Percentiles rank a stretch among this genome's conserved stretches.
Conservation (phyloP, 140 eudicot genomes). For the Stevia rebaudiana region DNA sequence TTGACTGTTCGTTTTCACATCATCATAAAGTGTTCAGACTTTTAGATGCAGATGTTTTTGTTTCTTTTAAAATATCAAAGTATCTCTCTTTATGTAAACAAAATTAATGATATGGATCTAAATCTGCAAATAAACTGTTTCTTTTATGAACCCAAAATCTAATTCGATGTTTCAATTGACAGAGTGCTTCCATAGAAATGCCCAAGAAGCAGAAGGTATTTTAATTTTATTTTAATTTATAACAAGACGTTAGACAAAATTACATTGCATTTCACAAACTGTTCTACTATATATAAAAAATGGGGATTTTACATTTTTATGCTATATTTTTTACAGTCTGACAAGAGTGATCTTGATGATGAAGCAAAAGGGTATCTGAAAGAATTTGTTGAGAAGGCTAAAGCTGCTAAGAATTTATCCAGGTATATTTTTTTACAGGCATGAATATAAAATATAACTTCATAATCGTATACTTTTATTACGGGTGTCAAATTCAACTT, state of each 20-base stretch:
- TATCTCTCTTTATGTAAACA: background rate
- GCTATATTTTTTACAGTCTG: slow-evolving; percentile 5
- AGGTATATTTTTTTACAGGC: slow-evolving; percentile 16
- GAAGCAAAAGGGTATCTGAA: background rate
- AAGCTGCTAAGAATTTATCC: slow-evolving; percentile 4
- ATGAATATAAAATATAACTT: background rate
- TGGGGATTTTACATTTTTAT: background rate
- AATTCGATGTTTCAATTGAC: background rate
- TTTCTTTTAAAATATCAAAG: background rate
- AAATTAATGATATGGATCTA: background rate
- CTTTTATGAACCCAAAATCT: background rate
- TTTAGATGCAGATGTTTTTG: background rate
- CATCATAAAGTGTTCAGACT: background rate
- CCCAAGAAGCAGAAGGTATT: background rate
- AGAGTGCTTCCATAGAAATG: background rate
- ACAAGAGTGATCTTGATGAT: background rate
- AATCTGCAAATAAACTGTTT: background rate
- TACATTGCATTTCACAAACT: background rate
- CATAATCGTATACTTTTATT: background rate
- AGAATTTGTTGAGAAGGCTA: slow-evolving; percentile 12
- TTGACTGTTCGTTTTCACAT: background rate
- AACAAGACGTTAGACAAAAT: background rate
- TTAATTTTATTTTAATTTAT: background rate
- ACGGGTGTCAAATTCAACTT: background rate
- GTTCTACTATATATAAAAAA: background rate